Percentiles rank a stretch among this genome's conserved stretches.
phyloP scores from a whole-genome alignment of 108 stramenopile genomes.

The Conticribra weissflogii region DNA sequence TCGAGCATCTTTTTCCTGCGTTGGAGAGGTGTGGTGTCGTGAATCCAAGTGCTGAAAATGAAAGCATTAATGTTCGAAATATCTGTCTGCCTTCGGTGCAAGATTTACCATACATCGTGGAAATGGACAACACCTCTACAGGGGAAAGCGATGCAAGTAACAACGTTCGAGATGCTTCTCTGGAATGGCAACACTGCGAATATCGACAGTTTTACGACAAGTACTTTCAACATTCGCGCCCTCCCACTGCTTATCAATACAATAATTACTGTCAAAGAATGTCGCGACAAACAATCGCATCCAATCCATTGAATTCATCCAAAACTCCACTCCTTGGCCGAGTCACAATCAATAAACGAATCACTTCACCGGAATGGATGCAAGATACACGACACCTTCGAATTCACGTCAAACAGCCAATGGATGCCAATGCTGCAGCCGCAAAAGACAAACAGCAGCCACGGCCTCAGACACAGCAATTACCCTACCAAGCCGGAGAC shows the following conservation, averaged over 20 bases:
- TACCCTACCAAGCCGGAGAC: conserved; percentile 84
- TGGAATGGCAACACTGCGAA: conserved; percentile 51
- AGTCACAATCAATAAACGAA: conserved; percentile 65
- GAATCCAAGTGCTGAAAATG: neutral
- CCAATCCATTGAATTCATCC: neutral
- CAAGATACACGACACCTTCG: conserved; percentile 81
- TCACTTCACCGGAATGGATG: conserved; percentile 73
- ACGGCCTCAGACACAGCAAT: neutral
- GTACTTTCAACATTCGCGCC: conserved; percentile 63
- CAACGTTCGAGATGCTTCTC: neutral
- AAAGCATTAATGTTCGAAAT: neutral
- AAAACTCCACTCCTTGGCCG: conserved; percentile 49
- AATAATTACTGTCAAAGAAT: conserved; percentile 13
- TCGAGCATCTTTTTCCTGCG: conserved; percentile 38
- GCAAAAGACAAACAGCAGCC: neutral
- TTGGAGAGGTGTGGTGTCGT: conserved; percentile 6
- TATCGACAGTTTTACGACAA: conserved; percentile 51
- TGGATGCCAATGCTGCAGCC: neutral
- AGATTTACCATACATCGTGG: conserved; percentile 13
- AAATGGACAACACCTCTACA: neutral
- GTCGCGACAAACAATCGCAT: neutral
- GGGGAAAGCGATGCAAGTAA: neutral
- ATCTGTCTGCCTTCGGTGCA: neutral
- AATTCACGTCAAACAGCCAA: conserved; percentile 30
- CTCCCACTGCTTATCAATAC: conserved; percentile 72